Percentiles rank a stretch among this genome's conserved stretches.
Conservation (phyloP, 2,329 filamentous ascomycete species). For the Dothideomycetes sp. region DNA sequence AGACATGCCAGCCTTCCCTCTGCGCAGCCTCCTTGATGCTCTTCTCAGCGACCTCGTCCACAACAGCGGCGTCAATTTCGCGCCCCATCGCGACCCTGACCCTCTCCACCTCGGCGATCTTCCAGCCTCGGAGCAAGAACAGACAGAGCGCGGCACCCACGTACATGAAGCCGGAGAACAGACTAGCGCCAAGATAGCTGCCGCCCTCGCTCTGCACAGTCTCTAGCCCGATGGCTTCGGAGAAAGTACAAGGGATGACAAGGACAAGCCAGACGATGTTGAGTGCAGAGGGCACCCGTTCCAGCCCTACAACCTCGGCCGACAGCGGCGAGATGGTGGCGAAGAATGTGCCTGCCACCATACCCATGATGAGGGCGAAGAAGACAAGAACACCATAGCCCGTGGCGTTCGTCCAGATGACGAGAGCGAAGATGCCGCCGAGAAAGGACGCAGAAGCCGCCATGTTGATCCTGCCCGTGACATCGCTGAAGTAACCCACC, state of each 20-base stretch:
- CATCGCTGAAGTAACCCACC: constrained; percentile 63
- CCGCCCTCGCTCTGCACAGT: constrained; percentile 38
- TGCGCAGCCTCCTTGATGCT: not conserved
- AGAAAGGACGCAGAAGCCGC: constrained; percentile 53
- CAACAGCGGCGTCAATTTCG: not conserved
- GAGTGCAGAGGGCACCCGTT: constrained; percentile 55
- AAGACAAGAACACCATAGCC: constrained; percentile 59
- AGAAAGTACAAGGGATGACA: constrained; percentile 57
- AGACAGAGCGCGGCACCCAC: constrained; percentile 43
- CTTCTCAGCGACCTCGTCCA: not conserved
- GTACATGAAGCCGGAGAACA: constrained; percentile 53
- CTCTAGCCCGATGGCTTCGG: constrained; percentile 44
- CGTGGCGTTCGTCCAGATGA: constrained; percentile 63
- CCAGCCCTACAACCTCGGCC: constrained; percentile 63
- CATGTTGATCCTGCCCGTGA: constrained; percentile 62
- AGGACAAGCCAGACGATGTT: constrained; percentile 64
- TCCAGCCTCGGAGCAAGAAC: constrained; percentile 49
- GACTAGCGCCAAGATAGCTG: constrained; percentile 45
- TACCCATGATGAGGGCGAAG: constrained; percentile 56
- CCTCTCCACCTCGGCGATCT: constrained; percentile 43
- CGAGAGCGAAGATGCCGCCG: constrained; percentile 53
- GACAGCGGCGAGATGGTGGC: constrained; percentile 54
- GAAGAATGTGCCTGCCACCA: constrained; percentile 60
- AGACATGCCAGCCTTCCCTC: not conserved
- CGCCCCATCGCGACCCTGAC: constrained; percentile 12